Conservation (phyloP, 371 early-diverging fungal species). For the Lichtheimia ramosa region DNA sequence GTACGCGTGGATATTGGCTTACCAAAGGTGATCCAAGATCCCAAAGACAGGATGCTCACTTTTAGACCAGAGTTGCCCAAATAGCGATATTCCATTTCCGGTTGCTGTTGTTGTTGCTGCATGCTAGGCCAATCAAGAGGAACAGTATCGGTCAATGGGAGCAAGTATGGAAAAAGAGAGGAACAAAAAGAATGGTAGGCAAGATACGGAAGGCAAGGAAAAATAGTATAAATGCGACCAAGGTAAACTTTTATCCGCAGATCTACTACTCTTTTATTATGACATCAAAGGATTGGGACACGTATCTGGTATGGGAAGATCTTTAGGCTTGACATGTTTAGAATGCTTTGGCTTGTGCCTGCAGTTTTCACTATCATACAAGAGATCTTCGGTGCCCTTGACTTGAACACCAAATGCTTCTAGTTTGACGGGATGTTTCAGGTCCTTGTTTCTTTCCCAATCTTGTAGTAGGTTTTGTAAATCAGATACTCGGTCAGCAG, state of each 20-base stretch:
- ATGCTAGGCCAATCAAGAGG: too few species aligned
- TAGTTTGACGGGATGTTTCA: conserved; percentile 26
- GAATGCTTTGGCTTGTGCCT: conserved; percentile 7
- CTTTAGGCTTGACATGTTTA: conserved; percentile 11
- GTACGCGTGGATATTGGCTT: conserved; percentile 12
- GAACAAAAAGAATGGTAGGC: too few species aligned
- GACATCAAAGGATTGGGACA: conserved; percentile 26
- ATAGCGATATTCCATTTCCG: conserved; percentile 77
- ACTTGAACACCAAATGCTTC: conserved; percentile 33
- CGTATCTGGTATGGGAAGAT: conserved; percentile 38
- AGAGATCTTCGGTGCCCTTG: conserved; percentile 39
- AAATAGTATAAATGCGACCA: too few species aligned
- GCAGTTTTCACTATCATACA: conserved; percentile 27
- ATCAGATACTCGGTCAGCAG: conserved; percentile 44
- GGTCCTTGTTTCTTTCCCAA: conserved; percentile 36
- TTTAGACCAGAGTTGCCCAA: conserved; percentile 82
- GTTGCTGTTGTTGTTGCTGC: too few species aligned
- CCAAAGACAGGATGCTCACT: conserved; percentile 53
- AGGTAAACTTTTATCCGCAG: neutral
- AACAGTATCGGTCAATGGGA: too few species aligned
- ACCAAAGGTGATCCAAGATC: conserved; percentile 69
- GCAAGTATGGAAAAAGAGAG: too few species aligned
- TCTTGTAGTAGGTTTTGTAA: conserved; percentile 31
- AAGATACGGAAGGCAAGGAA: too few species aligned
- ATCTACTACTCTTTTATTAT: neutral